Evolutionary conservation across 441 rosid genomes (phyloP).

Genomic region (Pelargonium exstipulatum): DNA sequence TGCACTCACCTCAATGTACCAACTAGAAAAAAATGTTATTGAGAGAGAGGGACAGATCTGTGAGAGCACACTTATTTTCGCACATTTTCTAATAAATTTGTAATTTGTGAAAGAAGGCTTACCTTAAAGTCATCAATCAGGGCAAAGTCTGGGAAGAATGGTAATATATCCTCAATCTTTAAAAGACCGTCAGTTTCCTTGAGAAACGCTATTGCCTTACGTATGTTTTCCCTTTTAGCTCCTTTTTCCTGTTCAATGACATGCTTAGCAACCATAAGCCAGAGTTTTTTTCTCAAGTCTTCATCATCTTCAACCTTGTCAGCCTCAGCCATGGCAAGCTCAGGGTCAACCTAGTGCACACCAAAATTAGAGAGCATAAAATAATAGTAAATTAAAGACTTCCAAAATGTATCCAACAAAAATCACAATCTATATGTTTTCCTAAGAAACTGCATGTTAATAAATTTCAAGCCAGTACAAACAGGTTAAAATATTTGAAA

Average conservation of each 20-base stretch:
- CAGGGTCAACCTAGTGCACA: conserved; percentile 76
- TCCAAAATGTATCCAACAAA: conserved; percentile 3
- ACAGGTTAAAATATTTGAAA: neutral
- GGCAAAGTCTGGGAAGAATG: conserved; percentile 98
- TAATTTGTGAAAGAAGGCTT: neutral
- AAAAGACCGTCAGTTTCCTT: conserved; percentile 97
- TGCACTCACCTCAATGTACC: neutral
- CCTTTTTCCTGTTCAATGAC: conserved; percentile 94
- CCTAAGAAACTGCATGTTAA: neutral
- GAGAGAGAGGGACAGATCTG: neutral
- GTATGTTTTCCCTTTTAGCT: conserved; percentile 92
- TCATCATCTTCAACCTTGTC: conserved; percentile 99
- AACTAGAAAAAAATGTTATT: neutral
- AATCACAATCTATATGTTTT: neutral
- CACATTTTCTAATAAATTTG: conserved; percentile 7
- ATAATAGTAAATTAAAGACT: neutral
- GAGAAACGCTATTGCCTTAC: conserved; percentile 97
- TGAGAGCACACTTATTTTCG: neutral
- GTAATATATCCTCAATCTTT: conserved; percentile 97
- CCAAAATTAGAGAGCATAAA: conserved; percentile 17
- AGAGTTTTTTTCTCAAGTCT: conserved; percentile 96
- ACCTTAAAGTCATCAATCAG: conserved; percentile 99
- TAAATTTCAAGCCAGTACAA: neutral
- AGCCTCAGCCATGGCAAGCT: conserved; percentile 99
- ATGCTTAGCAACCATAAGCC: conserved; percentile 99